phyloP scores from a whole-genome alignment of 2,329 filamentous ascomycete species.

The Chaetomium strumarium region DNA sequence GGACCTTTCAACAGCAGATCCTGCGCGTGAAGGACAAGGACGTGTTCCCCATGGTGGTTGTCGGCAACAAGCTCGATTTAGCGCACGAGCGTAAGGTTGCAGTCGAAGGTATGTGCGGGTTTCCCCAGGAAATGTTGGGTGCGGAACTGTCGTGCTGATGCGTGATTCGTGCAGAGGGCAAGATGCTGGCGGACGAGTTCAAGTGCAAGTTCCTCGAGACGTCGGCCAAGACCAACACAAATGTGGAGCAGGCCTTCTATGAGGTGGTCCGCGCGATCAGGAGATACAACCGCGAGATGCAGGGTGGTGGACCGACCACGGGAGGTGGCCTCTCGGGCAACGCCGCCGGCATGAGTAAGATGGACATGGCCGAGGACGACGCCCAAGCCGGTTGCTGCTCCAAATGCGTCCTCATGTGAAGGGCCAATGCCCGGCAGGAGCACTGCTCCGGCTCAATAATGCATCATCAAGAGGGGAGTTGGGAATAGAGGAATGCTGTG shows the following conservation, averaged over 20 bases:
- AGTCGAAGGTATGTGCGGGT: constrained; percentile 68
- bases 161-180: constrained; percentile 63
- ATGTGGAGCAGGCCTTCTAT: constrained; percentile 98
- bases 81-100: constrained; percentile 87
- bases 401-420: constrained; percentile 84
- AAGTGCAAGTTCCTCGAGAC: constrained; percentile 99
- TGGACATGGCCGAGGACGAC: constrained; percentile 70
- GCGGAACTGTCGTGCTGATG: constrained; percentile 8
- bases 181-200: constrained; percentile 78
- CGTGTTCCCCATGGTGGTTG: constrained; percentile 98
- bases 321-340: constrained; percentile 59
- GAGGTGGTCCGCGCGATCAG: constrained; percentile 97
- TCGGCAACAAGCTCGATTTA: constrained; percentile 99
- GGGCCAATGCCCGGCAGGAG: neutral
- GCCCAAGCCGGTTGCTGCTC: constrained; percentile 72
- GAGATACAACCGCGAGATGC: constrained; percentile 98
- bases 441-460: neutral
- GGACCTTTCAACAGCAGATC: constrained; percentile 98
- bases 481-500: neutral
- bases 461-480: neutral
- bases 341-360: constrained; percentile 61
- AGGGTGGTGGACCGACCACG: constrained; percentile 73
- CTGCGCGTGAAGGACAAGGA: constrained; percentile 98
- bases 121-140: neutral
- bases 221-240: constrained; percentile 95